Conservation (phyloP, 441 rosid genomes). For the Gossypium aridum region DNA sequence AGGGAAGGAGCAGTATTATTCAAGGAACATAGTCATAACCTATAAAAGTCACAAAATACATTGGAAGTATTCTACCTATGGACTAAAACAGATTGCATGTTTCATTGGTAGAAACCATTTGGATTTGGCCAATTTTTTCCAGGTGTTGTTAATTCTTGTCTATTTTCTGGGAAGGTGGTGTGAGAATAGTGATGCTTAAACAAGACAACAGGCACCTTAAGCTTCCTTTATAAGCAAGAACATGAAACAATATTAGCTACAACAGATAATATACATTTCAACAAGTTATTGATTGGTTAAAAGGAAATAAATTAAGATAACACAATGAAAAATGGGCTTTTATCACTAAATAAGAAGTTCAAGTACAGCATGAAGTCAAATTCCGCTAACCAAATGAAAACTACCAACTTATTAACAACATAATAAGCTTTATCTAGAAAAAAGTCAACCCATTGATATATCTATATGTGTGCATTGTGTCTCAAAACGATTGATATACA, state of each 20-base stretch:
- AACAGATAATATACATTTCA: neutral
- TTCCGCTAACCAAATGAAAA: neutral
- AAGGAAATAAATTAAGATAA: neutral
- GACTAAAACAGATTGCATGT: neutral
- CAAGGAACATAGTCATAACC: neutral
- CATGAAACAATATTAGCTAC: neutral
- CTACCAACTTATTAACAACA: constrained; percentile 1
- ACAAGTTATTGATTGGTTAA: constrained; percentile 1
- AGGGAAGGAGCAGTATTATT: neutral
- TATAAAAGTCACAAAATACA: neutral
- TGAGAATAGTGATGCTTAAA: neutral
- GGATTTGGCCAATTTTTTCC: neutral
- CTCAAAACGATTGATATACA: neutral
- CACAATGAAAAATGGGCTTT: neutral
- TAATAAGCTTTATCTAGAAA: neutral
- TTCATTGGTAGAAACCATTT: neutral
- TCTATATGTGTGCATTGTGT: neutral
- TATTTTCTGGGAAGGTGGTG: neutral
- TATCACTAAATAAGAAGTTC: neutral
- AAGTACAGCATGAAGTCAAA: neutral
- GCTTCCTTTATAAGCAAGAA: constrained; percentile 6
- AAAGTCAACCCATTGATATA: neutral
- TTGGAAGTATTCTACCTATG: neutral
- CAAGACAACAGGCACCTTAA: constrained; percentile 5
- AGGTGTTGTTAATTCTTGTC: neutral